A percentile compares a stretch with the other conserved stretches of the same genome.
Conservation (phyloP, 306 rosid species). For the Begonia peltatifolia region DNA sequence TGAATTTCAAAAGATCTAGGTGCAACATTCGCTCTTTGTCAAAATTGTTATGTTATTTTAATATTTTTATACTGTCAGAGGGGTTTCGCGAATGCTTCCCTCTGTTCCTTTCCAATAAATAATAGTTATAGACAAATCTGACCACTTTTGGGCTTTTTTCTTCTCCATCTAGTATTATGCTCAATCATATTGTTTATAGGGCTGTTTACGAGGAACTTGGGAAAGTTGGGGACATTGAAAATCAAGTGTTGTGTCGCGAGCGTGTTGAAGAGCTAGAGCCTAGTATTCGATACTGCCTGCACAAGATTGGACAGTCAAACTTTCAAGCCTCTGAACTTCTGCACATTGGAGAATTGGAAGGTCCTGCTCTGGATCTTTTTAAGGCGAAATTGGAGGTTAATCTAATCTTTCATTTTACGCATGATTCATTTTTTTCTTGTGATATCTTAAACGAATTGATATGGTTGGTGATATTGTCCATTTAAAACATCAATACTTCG, state of each 20-base stretch:
- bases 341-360: constrained; percentile 94
- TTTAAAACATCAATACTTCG: too few species aligned
- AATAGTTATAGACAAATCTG: too few species aligned
- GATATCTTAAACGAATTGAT: not conserved
- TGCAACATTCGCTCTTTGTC: constrained; percentile 14
- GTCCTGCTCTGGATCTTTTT: constrained; percentile 96
- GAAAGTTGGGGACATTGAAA: constrained; percentile 89
- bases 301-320: constrained; percentile 84
- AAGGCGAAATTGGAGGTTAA: constrained; percentile 89
- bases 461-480: not conserved
- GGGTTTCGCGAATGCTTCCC: not conserved
- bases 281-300: constrained; percentile 84
- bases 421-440: not conserved
- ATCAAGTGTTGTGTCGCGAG: constrained; percentile 89
- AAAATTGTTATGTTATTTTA: not conserved
- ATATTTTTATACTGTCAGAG: not conserved
- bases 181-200: constrained; percentile 19
- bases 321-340: constrained; percentile 87
- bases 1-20: constrained; percentile 96
- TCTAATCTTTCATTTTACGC: constrained; percentile 1
- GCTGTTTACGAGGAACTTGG: constrained; percentile 95
- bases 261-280: constrained; percentile 98
- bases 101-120: not conserved
- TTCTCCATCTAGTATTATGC: too few species aligned
- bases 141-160: too few species aligned